phyloP scores from a whole-genome alignment of 768 basidiomycete genomes.

The Suillus cothurnatus region DNA sequence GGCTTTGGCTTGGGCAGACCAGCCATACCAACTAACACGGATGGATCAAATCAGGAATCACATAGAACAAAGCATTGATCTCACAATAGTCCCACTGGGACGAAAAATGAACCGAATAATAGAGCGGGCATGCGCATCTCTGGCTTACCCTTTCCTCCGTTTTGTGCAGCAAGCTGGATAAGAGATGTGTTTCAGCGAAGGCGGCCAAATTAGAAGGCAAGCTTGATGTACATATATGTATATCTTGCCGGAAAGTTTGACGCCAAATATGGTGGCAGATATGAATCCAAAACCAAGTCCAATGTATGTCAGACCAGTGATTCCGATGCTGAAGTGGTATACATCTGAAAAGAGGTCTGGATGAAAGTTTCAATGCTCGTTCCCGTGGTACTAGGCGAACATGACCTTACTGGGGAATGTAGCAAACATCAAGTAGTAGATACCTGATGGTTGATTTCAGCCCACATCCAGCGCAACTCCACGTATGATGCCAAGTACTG shows the following conservation, averaged over 20 bases:
- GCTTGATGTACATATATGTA: conserved; percentile 47
- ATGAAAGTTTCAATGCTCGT: conserved; percentile 9
- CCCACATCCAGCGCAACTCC: neutral
- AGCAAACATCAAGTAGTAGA: conserved; percentile 73
- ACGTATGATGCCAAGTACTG: conserved; percentile 21
- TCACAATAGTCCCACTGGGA: conserved; percentile 69
- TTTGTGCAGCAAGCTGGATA: conserved; percentile 49
- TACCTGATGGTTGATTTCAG: conserved; percentile 33
- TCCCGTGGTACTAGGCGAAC: neutral
- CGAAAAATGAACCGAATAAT: conserved; percentile 61
- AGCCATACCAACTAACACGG: conserved; percentile 73
- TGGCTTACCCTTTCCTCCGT: conserved; percentile 66
- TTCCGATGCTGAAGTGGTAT: conserved; percentile 54
- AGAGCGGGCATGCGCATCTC: conserved; percentile 53
- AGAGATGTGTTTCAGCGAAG: neutral
- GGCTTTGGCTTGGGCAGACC: conserved; percentile 67
- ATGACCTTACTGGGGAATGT: conserved; percentile 56
- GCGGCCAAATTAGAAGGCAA: neutral
- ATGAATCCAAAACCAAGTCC: conserved; percentile 61
- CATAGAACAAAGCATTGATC: conserved; percentile 25
- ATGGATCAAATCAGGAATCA: conserved; percentile 1
- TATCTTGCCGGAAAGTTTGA: conserved; percentile 45
- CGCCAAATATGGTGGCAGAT: conserved; percentile 48
- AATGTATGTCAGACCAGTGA: conserved; percentile 53
- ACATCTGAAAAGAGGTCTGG: conserved; percentile 46